Conservation (phyloP, 495 filamentous ascomycete genomes). For the Penicillium alfredii region DNA sequence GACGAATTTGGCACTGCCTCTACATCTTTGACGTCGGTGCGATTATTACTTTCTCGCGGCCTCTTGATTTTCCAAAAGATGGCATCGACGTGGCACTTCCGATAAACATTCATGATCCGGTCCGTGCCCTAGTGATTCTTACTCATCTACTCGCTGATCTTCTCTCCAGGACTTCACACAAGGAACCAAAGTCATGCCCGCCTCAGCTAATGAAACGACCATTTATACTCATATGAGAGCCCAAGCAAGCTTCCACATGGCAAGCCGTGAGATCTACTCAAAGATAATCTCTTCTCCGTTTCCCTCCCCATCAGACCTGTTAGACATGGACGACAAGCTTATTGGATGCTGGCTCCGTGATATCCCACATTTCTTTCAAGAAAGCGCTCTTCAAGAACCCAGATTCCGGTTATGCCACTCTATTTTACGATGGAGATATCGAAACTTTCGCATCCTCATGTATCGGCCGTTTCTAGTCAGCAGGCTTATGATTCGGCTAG, state of each 20-base stretch:
- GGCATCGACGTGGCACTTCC: slow-evolving; percentile 15
- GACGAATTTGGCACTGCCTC: slow-evolving; percentile 15
- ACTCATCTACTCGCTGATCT: neutral
- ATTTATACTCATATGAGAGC: slow-evolving; percentile 14
- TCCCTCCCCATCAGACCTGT: slow-evolving; percentile 11
- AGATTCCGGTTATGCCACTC: slow-evolving; percentile 15
- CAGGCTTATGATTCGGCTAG: slow-evolving; percentile 8
- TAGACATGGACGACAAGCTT: slow-evolving; percentile 12
- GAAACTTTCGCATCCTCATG: slow-evolving; percentile 18
- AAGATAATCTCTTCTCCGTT: slow-evolving; percentile 17
- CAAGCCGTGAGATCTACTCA: slow-evolving; percentile 12
- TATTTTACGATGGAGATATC: slow-evolving; percentile 17
- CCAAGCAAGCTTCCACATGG: slow-evolving; percentile 14
- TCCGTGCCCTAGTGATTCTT: neutral
- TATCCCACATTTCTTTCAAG: slow-evolving; percentile 10
- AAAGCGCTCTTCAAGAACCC: slow-evolving; percentile 5
- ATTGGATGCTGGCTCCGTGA: slow-evolving; percentile 11
- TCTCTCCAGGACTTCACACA: slow-evolving; percentile 11
- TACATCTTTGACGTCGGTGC: slow-evolving; percentile 18
- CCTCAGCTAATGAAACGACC: slow-evolving; percentile 9
- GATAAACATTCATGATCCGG: slow-evolving; percentile 15
- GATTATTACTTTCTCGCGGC: slow-evolving; percentile 17
- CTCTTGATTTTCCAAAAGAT: slow-evolving; percentile 15
- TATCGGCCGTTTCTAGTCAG: slow-evolving; percentile 16
- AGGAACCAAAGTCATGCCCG: slow-evolving; percentile 4